A percentile compares a stretch with the other conserved stretches of the same genome.
These are phyloP conservation scores for Phaeosphaeria sp. DNA, from an alignment of 2,329 filamentous ascomycete genomes.

Conservation along the genomic window DNA sequence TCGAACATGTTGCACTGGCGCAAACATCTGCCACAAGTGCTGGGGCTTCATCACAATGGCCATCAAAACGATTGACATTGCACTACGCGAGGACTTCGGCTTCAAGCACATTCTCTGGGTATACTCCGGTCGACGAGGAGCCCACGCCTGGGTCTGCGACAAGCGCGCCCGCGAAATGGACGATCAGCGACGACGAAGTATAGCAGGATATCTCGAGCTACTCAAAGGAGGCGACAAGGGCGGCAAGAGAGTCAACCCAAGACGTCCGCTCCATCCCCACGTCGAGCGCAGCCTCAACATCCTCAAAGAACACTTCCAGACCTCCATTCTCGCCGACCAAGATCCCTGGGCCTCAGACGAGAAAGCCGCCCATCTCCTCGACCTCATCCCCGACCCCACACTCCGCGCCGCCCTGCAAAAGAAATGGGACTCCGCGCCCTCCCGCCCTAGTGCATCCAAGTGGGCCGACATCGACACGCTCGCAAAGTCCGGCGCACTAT, in stretches of 20 bases:
- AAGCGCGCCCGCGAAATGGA: conserved; percentile 83
- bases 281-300: conserved; percentile 84
- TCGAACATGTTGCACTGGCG: conserved; percentile 90
- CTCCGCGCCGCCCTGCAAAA: conserved; percentile 81
- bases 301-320: conserved; percentile 82
- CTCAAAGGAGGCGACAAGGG: conserved; percentile 85
- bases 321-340: conserved; percentile 81
- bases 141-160: conserved; percentile 98
- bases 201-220: conserved; percentile 89
- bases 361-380: conserved; percentile 77
- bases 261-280: conserved; percentile 88
- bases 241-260: conserved; percentile 84
- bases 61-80: conserved; percentile 88
- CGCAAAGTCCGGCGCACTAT: conserved; percentile 77
- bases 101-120: conserved; percentile 99
- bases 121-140: conserved; percentile 94
- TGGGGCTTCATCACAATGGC: conserved; percentile 99
- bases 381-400: conserved; percentile 80
- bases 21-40: conserved; percentile 91
- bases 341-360: conserved; percentile 78
- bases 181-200: conserved; percentile 82
- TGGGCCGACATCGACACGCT: conserved; percentile 93
- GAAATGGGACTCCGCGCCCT: conserved; percentile 89
- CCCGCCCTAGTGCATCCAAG: conserved; percentile 77
- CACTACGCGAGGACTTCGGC: conserved; percentile 91